Conservation (phyloP, 2,329 filamentous ascomycete genomes). For the Emergomyces africanus region DNA sequence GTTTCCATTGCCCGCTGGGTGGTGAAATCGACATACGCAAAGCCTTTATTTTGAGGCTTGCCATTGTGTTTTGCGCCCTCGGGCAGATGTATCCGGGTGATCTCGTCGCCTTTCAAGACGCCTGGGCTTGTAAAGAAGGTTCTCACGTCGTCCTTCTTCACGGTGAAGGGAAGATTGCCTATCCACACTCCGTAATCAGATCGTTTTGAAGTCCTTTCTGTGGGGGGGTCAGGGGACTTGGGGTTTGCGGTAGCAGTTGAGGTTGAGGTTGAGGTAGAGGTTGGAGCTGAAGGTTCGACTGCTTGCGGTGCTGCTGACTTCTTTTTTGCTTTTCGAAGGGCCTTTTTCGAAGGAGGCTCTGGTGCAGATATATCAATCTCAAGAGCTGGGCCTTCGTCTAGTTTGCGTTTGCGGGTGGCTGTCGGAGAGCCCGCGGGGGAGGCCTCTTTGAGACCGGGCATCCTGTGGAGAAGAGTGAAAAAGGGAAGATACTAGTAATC, state of each 20-base stretch:
- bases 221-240: neutral
- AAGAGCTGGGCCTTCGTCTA: constrained; percentile 47
- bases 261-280: constrained; percentile 12
- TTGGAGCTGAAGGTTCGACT: constrained; percentile 8
- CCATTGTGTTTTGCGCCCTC: constrained; percentile 37
- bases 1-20: constrained; percentile 54
- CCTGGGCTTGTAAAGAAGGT: constrained; percentile 67
- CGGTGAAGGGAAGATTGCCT: constrained; percentile 79
- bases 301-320: constrained; percentile 7
- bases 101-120: constrained; percentile 52
- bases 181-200: constrained; percentile 89
- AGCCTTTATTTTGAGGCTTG: constrained; percentile 69
- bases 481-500: neutral
- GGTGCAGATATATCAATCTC: constrained; percentile 84
- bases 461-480: neutral
- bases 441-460: constrained; percentile 3
- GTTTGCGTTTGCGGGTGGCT: constrained; percentile 53
- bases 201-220: constrained; percentile 34
- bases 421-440: constrained; percentile 1
- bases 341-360: constrained; percentile 90
- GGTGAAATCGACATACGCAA: constrained; percentile 89
- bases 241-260: constrained; percentile 25
- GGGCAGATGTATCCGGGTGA: constrained; percentile 77
- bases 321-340: constrained; percentile 80
- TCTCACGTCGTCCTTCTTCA: constrained; percentile 61